phyloP scores from a whole-genome alignment of 2,329 filamentous ascomycete genomes.

The Neonectria coccinea region DNA sequence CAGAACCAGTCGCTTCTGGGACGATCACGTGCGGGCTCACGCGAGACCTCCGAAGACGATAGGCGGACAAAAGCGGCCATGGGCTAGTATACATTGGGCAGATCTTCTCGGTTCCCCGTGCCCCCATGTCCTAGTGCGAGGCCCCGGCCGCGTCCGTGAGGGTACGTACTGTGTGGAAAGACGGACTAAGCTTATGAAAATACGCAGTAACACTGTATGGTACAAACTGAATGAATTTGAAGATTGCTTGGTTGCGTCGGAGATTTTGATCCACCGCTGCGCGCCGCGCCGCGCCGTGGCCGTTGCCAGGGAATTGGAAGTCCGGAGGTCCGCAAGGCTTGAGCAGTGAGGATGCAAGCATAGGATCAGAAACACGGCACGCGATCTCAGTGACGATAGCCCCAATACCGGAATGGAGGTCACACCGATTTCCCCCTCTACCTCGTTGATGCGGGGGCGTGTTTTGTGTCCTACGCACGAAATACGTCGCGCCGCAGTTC shows the following conservation, averaged over 20 bases:
- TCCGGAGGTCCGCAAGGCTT: background rate
- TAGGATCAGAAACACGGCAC: background rate
- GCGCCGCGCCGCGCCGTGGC: constrained; percentile 2
- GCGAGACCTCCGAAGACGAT: too few relatives aligned
- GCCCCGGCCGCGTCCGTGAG: constrained; percentile 26
- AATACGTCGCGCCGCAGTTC: background rate
- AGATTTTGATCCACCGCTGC: constrained; percentile 4
- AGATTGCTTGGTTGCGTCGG: background rate
- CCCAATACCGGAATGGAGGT: background rate
- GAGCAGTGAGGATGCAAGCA: background rate
- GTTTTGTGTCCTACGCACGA: background rate
- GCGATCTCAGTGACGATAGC: background rate
- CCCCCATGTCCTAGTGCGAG: constrained; percentile 15
- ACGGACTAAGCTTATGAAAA: background rate
- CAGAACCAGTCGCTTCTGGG: background rate
- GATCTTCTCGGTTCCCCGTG: constrained; percentile 8
- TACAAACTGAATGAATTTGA: background rate
- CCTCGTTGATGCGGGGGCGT: background rate
- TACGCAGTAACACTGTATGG: background rate
- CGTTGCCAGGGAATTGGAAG: background rate
- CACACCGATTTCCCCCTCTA: background rate
- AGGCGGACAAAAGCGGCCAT: background rate
- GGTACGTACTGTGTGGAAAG: background rate
- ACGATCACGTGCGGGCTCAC: constrained; percentile 1
- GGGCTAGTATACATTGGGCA: constrained; percentile 13